phyloP scores from a whole-genome alignment of 2,329 filamentous ascomycete species.

The Colletotrichum eleusines region DNA sequence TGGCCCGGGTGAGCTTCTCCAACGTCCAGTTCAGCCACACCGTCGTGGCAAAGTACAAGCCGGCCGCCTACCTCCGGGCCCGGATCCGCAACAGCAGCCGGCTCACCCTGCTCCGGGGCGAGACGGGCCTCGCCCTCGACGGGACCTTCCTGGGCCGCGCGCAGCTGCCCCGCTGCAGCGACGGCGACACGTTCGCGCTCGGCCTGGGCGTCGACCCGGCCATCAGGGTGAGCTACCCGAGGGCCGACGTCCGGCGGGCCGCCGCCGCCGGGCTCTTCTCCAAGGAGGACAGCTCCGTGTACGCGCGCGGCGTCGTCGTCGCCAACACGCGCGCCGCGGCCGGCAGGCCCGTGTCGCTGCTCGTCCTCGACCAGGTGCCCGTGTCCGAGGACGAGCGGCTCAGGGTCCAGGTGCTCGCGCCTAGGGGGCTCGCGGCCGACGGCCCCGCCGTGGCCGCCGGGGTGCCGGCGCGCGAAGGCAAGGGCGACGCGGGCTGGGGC shows the following conservation, averaged over 20 bases:
- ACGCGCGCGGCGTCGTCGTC: slow-evolving; percentile 61
- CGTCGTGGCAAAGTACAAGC: slow-evolving; percentile 70
- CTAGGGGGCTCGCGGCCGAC: slow-evolving; percentile 59
- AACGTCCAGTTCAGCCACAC: slow-evolving; percentile 67
- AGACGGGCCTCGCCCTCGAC: slow-evolving; percentile 71
- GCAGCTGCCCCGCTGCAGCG: slow-evolving; percentile 65
- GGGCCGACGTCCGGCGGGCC: slow-evolving; percentile 65
- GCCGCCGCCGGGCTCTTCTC: slow-evolving; percentile 65
- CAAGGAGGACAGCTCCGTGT: slow-evolving; percentile 65
- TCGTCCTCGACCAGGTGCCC: slow-evolving; percentile 71
- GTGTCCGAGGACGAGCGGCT: slow-evolving; percentile 72
- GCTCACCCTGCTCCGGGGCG: slow-evolving; percentile 67
- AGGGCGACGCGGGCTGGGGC: slow-evolving; percentile 62
- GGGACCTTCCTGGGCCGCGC: slow-evolving; percentile 71
- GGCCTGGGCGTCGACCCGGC: slow-evolving; percentile 71
- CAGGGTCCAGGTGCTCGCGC: slow-evolving; percentile 62
- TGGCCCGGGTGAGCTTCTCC: slow-evolving; percentile 65
- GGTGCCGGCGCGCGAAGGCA: slow-evolving; percentile 46
- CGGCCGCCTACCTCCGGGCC: slow-evolving; percentile 70
- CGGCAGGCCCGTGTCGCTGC: slow-evolving; percentile 57
- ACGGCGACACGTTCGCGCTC: slow-evolving; percentile 66
- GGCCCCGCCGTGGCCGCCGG: slow-evolving; percentile 55
- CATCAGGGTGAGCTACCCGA: slow-evolving; percentile 66
- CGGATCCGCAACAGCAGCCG: slow-evolving; percentile 67
- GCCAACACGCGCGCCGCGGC: slow-evolving; percentile 61